Base-by-base conservation (phyloP, 768 basidiomycete species). In the Lentinula aciculospora region DNA sequence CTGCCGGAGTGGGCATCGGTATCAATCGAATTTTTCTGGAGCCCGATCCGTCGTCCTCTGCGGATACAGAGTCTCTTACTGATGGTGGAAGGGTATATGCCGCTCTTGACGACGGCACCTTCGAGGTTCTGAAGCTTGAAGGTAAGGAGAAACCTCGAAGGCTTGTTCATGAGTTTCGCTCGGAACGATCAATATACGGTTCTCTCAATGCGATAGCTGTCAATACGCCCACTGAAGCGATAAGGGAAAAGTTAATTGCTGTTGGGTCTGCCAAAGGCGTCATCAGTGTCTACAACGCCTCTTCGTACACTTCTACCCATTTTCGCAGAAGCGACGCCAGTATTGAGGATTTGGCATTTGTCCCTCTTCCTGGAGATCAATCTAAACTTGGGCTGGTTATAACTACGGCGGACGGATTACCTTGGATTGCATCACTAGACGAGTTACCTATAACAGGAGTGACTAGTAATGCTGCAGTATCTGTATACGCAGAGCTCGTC, bases 401-500 rank as follows among this genome's bases (percentile, higher is more conserved):
- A 23, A 25, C 39, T 60, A 36, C 53, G 27, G 31, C 34, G 4
- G 58, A 59, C 40, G 55, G 55, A 25, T 34, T 56, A 34, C 55
- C 55, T 6, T 56, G 62, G 58, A 45, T 53, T 60, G 17, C 66
- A 66, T 67, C 19, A 28, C 59, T 34, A 46, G 61, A 2, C 15
- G 49, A 9, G 39, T 13, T 25, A 7, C 44, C 58, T 17, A 6
- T 39, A 3, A 63, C 62, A 3, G 69, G 67, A 9, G 66, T 74
- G 1, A 70, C 69, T 4, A n/a, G n/a, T n/a, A 59, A 87, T 49
- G 76, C 74, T 2, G 72, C 86, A 1, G 81, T 78, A 2, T 80
- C 81, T 1, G 73, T 76, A 42, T 85, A 87, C 64, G 86, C 85
- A 1, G 87, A 89, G 62, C 69, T 86, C 3, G 74, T 81, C 0